These are phyloP conservation scores for Pyrenophora seminiperda DNA, from an alignment of 2,329 filamentous ascomycete species.

Conservation along the genomic window DNA sequence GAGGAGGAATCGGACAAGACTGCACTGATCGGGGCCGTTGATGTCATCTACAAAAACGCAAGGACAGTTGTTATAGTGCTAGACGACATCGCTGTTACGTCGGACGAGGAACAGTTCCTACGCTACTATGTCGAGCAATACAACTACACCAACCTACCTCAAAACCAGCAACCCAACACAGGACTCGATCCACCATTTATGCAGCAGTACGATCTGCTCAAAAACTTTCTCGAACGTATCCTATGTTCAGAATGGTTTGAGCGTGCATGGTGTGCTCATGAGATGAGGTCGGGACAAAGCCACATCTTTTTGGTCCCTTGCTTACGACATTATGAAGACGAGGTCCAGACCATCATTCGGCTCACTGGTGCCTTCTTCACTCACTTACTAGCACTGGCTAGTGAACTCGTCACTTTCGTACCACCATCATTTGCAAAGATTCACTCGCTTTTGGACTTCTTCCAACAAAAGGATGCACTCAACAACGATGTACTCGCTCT, in stretches of 20 bases:
- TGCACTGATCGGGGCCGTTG: slow-evolving; percentile 50
- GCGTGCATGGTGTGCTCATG: slow-evolving; percentile 53
- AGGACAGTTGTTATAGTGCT: slow-evolving; percentile 49
- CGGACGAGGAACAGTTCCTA: slow-evolving; percentile 45
- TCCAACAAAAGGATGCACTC: slow-evolving; percentile 14
- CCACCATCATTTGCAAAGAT: slow-evolving; percentile 24
- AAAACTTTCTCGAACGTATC: slow-evolving; percentile 43
- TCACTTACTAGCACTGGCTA: slow-evolving; percentile 47
- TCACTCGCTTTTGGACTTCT: slow-evolving; percentile 28
- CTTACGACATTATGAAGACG: slow-evolving; percentile 28
- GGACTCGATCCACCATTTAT: slow-evolving; percentile 39
- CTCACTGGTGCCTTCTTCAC: slow-evolving; percentile 51
- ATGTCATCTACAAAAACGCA: slow-evolving; percentile 51
- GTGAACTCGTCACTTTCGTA: slow-evolving; percentile 24
- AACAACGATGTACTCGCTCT: slow-evolving; percentile 9
- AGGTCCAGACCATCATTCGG: slow-evolving; percentile 37
- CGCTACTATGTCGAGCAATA: slow-evolving; percentile 49
- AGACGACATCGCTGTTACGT: slow-evolving; percentile 48
- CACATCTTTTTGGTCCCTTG: slow-evolving; percentile 52
- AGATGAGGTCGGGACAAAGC: slow-evolving; percentile 50
- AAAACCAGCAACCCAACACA: slow-evolving; percentile 32
- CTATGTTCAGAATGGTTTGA: slow-evolving; percentile 52
- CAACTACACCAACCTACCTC: slow-evolving; percentile 25
- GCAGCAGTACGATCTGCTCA: slow-evolving; percentile 30
- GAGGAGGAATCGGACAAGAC: slow-evolving; percentile 49